Evolutionary conservation across 2,329 filamentous ascomycete species (phyloP), one percentile per base, ranked within the genome.

Genomic region (Phialophora expanda): DNA sequence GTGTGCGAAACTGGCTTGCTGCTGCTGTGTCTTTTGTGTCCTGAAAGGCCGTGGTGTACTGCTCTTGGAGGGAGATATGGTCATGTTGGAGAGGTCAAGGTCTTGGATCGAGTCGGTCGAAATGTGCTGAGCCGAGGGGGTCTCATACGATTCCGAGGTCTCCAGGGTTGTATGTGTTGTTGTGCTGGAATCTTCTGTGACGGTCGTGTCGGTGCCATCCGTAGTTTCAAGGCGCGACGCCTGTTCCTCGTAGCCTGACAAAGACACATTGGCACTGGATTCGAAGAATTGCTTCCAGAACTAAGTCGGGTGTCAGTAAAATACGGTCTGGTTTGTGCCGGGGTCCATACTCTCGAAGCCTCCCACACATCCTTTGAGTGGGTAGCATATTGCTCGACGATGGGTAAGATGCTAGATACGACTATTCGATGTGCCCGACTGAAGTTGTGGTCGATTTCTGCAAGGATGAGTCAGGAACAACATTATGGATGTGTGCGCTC

Each of bases 241-340:
- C 24, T 88, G 84, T 75, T 96, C 93, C 76, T 97, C 94, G 78
- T 99, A 97, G 30, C 93, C 93, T 0, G 93, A 97, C 11, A 99
- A 86, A 11, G 94, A 97, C 28, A 99, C 94, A 74, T 99, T 98
- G 76, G 95, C 95, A 56, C 93, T 97, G 41, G 95, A 93, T 80
- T 99, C 95, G 79, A 99, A 99, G 83, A 99, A 99, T 82, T 98
- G 93, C 80, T 99, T 99, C 95, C 95, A 99, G 80, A 99, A 99
- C 91, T 96, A 74, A 12, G 60, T 44, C 24, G n/a, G 22, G 38
- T 46, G 17, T 62, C 54, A 50, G 48, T 44, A 51, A 34, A 14
- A 12, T 9, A 3, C 17, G 12, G 53, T 11, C 28, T 61, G 12
- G 20, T 53, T 51, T 41, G 17, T 14, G 28, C 7, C 9, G 14